phyloP scores from a whole-genome alignment of 2,329 filamentous ascomycete species.

The Rutstroemia sydowiana region DNA sequence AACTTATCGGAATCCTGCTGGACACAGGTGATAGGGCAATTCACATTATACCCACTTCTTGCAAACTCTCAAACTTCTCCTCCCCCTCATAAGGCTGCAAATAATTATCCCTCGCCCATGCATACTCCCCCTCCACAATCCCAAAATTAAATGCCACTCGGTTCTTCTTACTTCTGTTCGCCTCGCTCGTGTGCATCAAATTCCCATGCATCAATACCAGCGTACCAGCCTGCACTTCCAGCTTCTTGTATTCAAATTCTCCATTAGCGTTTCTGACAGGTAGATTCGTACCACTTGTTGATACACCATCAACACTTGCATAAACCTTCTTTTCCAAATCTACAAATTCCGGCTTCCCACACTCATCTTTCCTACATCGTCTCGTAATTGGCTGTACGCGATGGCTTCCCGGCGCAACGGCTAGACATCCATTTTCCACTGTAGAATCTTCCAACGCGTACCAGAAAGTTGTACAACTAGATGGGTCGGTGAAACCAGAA shows the following conservation, averaged over 20 bases:
- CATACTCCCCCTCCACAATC: not conserved
- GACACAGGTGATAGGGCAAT: no score
- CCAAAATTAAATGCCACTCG: conserved; percentile 2
- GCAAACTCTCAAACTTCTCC: conserved; percentile 1
- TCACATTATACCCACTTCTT: no score
- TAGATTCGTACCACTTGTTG: not conserved
- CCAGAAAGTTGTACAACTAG: conserved; percentile 3
- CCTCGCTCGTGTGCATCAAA: conserved; percentile 4
- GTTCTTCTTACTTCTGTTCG: not conserved
- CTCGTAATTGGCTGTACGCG: not conserved
- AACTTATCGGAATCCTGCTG: no score
- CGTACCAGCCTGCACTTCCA: conserved; percentile 1
- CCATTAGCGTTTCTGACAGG: not conserved
- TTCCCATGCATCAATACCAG: conserved; percentile 6
- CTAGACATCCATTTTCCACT: not conserved
- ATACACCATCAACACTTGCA: not conserved
- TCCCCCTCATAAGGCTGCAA: conserved; percentile 1
- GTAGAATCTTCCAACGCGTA: conserved; percentile 1
- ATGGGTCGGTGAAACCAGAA: not conserved
- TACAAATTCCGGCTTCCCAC: not conserved
- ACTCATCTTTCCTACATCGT: not conserved
- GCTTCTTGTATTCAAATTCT: not conserved
- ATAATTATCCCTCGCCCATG: not conserved
- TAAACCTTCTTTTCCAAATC: not conserved
- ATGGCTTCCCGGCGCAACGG: not conserved